These are phyloP conservation scores for Termitomyces sp. DNA, from an alignment of 768 basidiomycete genomes.

Conservation along the genomic window DNA sequence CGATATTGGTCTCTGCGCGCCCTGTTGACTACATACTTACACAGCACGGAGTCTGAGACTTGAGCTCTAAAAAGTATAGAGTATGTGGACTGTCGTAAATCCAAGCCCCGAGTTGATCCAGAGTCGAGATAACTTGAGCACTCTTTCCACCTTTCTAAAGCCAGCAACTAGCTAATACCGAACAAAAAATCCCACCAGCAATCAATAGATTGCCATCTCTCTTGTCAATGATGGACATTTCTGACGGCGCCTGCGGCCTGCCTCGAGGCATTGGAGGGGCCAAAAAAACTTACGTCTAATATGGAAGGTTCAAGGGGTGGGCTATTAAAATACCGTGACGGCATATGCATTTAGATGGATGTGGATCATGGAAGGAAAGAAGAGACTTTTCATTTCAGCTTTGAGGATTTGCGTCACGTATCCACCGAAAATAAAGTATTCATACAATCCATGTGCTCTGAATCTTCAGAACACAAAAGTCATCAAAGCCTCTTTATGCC, in stretches of 20 bases:
- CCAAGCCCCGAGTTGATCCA: neutral
- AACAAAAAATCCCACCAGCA: neutral
- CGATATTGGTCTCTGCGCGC: neutral
- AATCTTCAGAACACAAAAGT: too few species aligned
- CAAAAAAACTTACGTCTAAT: conserved; percentile 2
- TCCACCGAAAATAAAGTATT: neutral
- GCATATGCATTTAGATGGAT: neutral
- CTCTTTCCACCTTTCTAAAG: too few species aligned
- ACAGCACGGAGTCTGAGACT: neutral
- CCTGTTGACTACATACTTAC: neutral
- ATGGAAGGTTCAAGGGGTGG: conserved; percentile 17
- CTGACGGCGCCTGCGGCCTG: neutral
- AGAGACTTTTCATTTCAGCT: conserved; percentile 1
- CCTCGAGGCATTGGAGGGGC: conserved; percentile 10
- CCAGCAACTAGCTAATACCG: too few species aligned
- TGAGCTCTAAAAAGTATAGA: too few species aligned
- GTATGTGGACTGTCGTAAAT: neutral
- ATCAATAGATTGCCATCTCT: conserved; percentile 4
- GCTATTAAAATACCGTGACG: neutral
- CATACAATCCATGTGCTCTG: too few species aligned
- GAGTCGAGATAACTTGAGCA: neutral
- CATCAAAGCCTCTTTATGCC: neutral
- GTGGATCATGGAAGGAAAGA: conserved; percentile 1
- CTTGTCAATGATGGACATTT: conserved; percentile 9
- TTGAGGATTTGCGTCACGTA: neutral